Evolutionary conservation across 306 rosid species (phyloP).

Genomic region (Hippophae rhamnoides): DNA sequence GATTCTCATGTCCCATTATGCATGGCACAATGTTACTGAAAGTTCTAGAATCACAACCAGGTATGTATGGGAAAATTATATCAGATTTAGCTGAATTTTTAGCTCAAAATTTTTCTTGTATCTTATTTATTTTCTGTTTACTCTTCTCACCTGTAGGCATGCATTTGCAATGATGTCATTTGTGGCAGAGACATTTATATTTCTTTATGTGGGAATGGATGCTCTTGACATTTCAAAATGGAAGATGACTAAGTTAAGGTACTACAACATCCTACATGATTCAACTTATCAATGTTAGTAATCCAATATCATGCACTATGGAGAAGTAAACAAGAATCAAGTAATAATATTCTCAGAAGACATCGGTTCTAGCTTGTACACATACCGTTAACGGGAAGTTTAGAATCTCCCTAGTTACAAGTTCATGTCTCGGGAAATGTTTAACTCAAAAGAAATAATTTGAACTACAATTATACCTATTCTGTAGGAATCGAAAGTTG

Average conservation of each 20-base stretch:
- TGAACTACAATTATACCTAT: too few relatives aligned
- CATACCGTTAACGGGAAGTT: too few relatives aligned
- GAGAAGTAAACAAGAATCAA: too few relatives aligned
- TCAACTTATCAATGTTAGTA: not conserved
- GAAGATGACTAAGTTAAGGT: constrained; percentile 71
- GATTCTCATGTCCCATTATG: constrained; percentile 82
- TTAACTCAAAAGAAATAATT: too few relatives aligned
- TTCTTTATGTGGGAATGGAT: constrained; percentile 92
- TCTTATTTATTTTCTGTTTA: not conserved
- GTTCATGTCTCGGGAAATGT: too few relatives aligned
- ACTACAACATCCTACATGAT: constrained; percentile 12
- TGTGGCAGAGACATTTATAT: constrained; percentile 81
- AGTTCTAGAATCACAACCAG: constrained; percentile 72
- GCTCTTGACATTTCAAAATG: constrained; percentile 88
- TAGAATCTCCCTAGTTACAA: too few relatives aligned
- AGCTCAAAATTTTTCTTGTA: not conserved
- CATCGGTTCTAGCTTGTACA: too few relatives aligned
- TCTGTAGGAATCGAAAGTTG: too few relatives aligned
- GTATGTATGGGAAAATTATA: constrained; percentile 25
- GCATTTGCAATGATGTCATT: constrained; percentile 82
- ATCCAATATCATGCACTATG: not conserved
- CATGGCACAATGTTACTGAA: constrained; percentile 70
- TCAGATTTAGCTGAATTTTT: constrained; percentile 3
- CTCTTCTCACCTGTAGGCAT: constrained; percentile 34
- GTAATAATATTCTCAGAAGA: too few relatives aligned